Evolutionary conservation across 371 early-diverging fungal species (phyloP).

Genomic region (Nematocida parisii): DNA sequence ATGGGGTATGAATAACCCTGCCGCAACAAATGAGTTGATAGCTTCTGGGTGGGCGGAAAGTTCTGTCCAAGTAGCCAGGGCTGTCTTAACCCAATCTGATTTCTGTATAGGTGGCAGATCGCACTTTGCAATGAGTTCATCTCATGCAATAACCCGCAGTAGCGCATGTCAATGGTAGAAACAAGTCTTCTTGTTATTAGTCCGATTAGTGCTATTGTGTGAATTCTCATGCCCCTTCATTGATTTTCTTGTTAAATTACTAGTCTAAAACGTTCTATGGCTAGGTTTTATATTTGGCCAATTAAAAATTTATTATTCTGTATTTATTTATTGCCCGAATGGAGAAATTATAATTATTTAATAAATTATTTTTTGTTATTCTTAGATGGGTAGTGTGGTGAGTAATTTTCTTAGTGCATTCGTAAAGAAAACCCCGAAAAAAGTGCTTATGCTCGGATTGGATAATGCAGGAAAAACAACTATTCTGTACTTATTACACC

Average conservation of each 20-base stretch:
- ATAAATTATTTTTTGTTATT: constrained; percentile 51
- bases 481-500: constrained; percentile 77
- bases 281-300: constrained; percentile 13
- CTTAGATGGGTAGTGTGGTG: constrained; percentile 54
- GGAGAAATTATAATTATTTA: constrained; percentile 25
- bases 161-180: neutral
- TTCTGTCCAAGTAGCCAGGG: constrained; percentile 56
- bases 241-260: constrained; percentile 35
- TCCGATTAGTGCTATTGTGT: neutral
- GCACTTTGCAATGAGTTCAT: neutral
- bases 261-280: constrained; percentile 35
- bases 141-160: neutral
- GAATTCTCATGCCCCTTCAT: constrained; percentile 1
- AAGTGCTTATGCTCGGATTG: constrained; percentile 73
- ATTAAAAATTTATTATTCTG: constrained; percentile 1
- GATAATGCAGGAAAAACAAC: constrained; percentile 77
- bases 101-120: constrained; percentile 27
- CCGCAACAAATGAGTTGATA: neutral
- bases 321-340: constrained; percentile 1
- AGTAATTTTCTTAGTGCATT: constrained; percentile 51
- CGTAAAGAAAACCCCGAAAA: constrained; percentile 42
- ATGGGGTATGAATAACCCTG: constrained; percentile 14
- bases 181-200: neutral
- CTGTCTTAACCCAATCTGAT: constrained; percentile 5
- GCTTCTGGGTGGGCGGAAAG: neutral